Evolutionary conservation across 306 rosid genomes (phyloP).

Genomic region (Lotus japonicus): DNA sequence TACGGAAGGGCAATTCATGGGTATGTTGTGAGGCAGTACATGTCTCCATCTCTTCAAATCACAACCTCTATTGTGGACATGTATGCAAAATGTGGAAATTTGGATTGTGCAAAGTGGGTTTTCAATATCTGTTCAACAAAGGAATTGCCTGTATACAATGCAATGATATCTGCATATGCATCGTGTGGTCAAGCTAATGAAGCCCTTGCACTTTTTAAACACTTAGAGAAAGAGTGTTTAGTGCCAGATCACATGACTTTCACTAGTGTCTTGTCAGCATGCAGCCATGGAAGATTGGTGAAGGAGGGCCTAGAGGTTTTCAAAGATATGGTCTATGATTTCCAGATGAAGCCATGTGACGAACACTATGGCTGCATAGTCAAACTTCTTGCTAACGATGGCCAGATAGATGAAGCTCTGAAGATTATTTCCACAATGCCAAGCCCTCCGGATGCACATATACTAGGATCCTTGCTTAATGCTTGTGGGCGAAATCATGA

Average conservation of each 20-base stretch:
- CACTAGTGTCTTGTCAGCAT: slow-evolving; percentile 56
- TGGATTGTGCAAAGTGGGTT: slow-evolving; percentile 43
- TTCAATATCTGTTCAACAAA: slow-evolving; percentile 42
- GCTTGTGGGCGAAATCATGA: slow-evolving; percentile 55
- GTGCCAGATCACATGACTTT: slow-evolving; percentile 61
- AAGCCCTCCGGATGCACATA: slow-evolving; percentile 60
- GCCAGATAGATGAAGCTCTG: slow-evolving; percentile 63
- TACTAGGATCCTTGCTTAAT: slow-evolving; percentile 62
- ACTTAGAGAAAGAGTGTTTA: slow-evolving; percentile 35
- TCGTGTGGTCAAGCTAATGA: slow-evolving; percentile 62
- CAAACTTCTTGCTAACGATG: slow-evolving; percentile 52
- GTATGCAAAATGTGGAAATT: slow-evolving; percentile 80
- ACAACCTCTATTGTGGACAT: slow-evolving; percentile 61
- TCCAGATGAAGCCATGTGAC: slow-evolving; percentile 45
- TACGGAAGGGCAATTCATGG: slow-evolving; percentile 74
- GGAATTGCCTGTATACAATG: slow-evolving; percentile 53
- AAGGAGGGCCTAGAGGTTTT: slow-evolving; percentile 60
- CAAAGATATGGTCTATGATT: slow-evolving; percentile 50
- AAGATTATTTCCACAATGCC: slow-evolving; percentile 48
- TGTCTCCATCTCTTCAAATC: slow-evolving; percentile 29
- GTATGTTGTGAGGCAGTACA: slow-evolving; percentile 42
- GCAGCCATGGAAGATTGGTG: slow-evolving; percentile 59
- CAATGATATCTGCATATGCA: slow-evolving; percentile 71
- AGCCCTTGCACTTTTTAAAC: slow-evolving; percentile 45
- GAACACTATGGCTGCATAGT: slow-evolving; percentile 66